A percentile compares a stretch with the other conserved stretches of the same genome.
These are phyloP conservation scores for Venustampulla echinocandica DNA, from an alignment of 495 filamentous ascomycete species.

Conservation along the genomic window DNA sequence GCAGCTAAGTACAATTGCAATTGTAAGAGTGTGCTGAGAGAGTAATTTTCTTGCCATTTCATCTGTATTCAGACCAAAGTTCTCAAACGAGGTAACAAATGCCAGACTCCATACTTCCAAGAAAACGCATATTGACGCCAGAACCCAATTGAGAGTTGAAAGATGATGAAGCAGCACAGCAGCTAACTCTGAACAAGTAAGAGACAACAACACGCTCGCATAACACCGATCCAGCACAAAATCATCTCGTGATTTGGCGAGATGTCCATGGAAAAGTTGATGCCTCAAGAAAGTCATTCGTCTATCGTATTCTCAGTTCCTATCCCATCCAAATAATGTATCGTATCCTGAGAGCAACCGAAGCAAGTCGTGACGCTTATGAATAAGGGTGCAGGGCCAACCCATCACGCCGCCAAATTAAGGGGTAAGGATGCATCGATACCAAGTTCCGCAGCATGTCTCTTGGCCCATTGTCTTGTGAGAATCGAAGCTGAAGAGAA, in stretches of 20 bases:
- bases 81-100: conserved; percentile 13
- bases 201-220: conserved; percentile 4
- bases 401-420: conserved; percentile 17
- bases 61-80: conserved; percentile 13
- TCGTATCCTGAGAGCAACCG: conserved; percentile 8
- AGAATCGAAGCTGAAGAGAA: conserved; percentile 68
- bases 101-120: conserved; percentile 21
- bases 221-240: conserved; percentile 8
- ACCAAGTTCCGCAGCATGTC: conserved; percentile 42
- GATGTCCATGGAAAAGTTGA: conserved; percentile 10
- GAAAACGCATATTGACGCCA: conserved; percentile 20
- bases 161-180: conserved; percentile 21
- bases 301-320: conserved; percentile 25
- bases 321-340: conserved; percentile 28
- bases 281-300: conserved; percentile 17
- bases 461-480: conserved; percentile 88
- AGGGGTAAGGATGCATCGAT: conserved; percentile 26
- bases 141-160: conserved; percentile 13
- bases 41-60: conserved; percentile 12
- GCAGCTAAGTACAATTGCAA: background rate
- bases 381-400: conserved; percentile 5
- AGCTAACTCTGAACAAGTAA: conserved; percentile 7
- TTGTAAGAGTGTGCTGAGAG: background rate
- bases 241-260: conserved; percentile 9
- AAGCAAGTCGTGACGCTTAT: conserved; percentile 18